Evolutionary conservation across 257 asterid species (phyloP).

Genomic region (Ajuga chamaepitys): DNA sequence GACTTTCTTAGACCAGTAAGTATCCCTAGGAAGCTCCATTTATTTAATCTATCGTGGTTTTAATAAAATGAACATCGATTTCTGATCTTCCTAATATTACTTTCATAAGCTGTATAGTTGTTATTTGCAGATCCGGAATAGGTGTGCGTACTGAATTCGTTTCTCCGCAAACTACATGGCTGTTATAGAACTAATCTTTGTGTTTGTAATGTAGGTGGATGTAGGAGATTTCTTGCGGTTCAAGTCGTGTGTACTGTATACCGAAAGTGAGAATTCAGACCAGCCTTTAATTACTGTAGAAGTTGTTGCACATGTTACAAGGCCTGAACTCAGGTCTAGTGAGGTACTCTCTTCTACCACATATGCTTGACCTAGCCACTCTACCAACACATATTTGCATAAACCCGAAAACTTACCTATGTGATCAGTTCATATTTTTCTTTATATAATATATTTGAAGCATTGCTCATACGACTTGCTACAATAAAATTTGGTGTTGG

Average conservation of each 20-base stretch:
- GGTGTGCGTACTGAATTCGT: too few relatives aligned
- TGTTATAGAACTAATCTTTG: neutral
- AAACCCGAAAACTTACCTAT: neutral
- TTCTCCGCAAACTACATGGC: neutral
- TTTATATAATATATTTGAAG: neutral
- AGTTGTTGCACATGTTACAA: slow-evolving; percentile 92
- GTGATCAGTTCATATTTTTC: neutral
- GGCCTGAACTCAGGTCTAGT: slow-evolving; percentile 89
- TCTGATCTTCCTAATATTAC: neutral
- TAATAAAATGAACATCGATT: neutral
- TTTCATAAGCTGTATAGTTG: too few relatives aligned
- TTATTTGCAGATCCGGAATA: too few relatives aligned
- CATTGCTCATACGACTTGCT: too few relatives aligned
- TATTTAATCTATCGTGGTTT: neutral
- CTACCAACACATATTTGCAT: neutral
- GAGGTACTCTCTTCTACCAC: slow-evolving; percentile 50
- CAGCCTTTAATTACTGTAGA: slow-evolving; percentile 74
- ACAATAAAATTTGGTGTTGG: too few relatives aligned
- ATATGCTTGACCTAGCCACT: neutral
- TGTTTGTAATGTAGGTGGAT: slow-evolving; percentile 60
- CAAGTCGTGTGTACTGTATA: slow-evolving; percentile 76
- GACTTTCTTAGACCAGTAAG: slow-evolving; percentile 90
- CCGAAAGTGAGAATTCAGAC: slow-evolving; percentile 60
- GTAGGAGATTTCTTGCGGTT: slow-evolving; percentile 95
- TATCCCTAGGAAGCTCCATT: slow-evolving; percentile 6